These are phyloP conservation scores for Populus tremula DNA, from an alignment of 345 rosid species.

Conservation along the genomic window DNA sequence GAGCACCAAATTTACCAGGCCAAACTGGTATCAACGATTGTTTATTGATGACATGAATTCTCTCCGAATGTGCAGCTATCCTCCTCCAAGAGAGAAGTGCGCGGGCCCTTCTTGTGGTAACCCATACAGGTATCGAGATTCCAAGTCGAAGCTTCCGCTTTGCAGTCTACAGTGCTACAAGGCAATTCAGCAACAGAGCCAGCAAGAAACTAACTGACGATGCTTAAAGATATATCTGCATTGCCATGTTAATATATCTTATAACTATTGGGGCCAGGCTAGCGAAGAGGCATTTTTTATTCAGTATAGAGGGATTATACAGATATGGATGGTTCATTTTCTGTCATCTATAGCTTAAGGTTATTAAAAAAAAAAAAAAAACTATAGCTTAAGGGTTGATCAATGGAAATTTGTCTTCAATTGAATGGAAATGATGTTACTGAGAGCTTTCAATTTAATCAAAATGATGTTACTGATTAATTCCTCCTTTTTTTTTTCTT, in stretches of 20 bases:
- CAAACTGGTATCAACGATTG: neutral
- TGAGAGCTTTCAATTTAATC: neutral
- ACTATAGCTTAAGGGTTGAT: neutral
- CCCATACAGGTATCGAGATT: conserved; percentile 81
- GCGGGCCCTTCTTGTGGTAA: conserved; percentile 77
- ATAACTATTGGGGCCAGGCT: neutral
- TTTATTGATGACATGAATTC: conserved; percentile 11
- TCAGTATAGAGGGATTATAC: neutral
- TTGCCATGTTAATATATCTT: neutral
- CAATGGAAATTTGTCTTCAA: neutral
- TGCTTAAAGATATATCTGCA: neutral
- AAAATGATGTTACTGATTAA: neutral
- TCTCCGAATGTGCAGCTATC: conserved; percentile 54
- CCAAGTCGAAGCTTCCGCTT: conserved; percentile 79
- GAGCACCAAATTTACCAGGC: neutral
- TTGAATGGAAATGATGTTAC: neutral
- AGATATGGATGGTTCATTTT: neutral
- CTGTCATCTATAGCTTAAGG: neutral
- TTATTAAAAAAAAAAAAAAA: neutral
- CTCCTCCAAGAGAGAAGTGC: conserved; percentile 84
- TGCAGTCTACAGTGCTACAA: conserved; percentile 93
- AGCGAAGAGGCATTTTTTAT: neutral
- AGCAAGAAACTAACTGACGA: conserved; percentile 1
- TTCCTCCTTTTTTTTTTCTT: neutral
- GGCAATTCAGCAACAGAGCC: conserved; percentile 54